A percentile compares a stretch with the other conserved stretches of the same genome.
phyloP scores from a whole-genome alignment of 2,329 filamentous ascomycete species.

The Reticulascus tulasneorum region DNA sequence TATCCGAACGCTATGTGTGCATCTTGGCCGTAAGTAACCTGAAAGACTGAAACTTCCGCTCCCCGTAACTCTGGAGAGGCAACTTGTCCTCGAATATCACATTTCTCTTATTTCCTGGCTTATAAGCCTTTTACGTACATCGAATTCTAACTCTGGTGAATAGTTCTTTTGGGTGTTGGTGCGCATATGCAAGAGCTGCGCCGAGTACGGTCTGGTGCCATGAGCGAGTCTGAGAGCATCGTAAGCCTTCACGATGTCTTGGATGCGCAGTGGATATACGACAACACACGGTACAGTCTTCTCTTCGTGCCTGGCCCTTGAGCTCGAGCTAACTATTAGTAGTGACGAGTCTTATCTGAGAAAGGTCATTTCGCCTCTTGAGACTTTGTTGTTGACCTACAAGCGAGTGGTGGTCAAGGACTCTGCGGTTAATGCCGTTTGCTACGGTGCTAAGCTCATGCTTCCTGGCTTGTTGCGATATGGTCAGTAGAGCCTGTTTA shows the following conservation, averaged over 20 bases:
- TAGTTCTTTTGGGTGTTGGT: constrained; percentile 72
- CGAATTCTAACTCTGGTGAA: constrained; percentile 46
- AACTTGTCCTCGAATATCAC: no score
- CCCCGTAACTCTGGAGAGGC: no score
- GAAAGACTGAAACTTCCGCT: constrained; percentile 36
- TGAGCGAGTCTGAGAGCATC: constrained; percentile 85
- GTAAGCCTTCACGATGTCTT: constrained; percentile 94
- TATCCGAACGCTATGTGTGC: constrained; percentile 96
- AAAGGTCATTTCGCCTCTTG: constrained; percentile 85
- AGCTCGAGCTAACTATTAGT: no score
- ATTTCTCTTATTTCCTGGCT: constrained; percentile 24
- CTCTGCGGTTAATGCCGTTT: constrained; percentile 92
- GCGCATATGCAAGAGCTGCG: constrained; percentile 98
- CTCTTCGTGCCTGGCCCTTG: no score
- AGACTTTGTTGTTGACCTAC: constrained; percentile 87
- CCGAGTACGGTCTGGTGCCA: constrained; percentile 88
- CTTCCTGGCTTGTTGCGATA: constrained; percentile 92
- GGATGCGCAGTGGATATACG: constrained; percentile 92
- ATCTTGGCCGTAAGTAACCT: constrained; percentile 50
- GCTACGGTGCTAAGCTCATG: constrained; percentile 99
- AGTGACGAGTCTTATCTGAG: constrained; percentile 85
- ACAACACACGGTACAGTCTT: no score
- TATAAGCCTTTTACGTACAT: constrained; percentile 14
- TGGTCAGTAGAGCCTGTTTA: constrained; percentile 47
- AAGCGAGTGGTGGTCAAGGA: constrained; percentile 98